These are phyloP conservation scores for Biscogniauxia mediterranea DNA, from an alignment of 2,329 filamentous ascomycete species.

Conservation along the genomic window DNA sequence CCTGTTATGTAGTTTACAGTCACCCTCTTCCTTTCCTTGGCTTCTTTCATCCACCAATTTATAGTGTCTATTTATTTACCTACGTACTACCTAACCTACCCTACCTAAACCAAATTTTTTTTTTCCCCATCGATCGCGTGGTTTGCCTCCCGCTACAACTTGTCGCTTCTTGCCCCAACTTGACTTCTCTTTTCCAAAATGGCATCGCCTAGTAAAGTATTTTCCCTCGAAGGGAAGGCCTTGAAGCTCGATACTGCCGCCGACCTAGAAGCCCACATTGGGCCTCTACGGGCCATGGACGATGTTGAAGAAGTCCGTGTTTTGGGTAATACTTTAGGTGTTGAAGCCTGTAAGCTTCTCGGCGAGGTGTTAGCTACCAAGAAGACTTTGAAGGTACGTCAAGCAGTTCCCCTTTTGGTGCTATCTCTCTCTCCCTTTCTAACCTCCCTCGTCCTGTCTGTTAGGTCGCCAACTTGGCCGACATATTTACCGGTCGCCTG, in stretches of 20 bases:
- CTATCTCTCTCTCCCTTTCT: slow-evolving; percentile 8
- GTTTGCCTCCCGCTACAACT: background rate
- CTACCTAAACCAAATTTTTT: background rate
- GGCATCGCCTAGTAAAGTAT: slow-evolving; percentile 61
- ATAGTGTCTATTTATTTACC: background rate
- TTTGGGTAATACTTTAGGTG: slow-evolving; percentile 87
- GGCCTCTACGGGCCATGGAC: slow-evolving; percentile 66
- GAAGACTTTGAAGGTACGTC: slow-evolving; percentile 69
- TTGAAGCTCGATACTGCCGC: slow-evolving; percentile 88
- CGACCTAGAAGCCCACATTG: slow-evolving; percentile 83
- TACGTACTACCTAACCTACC: too few species aligned
- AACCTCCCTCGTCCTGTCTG: slow-evolving; percentile 1
- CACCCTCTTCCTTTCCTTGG: background rate
- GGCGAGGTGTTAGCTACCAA: slow-evolving; percentile 82
- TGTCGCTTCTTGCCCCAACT: background rate
- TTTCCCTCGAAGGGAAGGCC: slow-evolving; percentile 87
- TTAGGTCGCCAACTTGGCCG: slow-evolving; percentile 82
- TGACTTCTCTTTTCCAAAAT: slow-evolving; percentile 36
- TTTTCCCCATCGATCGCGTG: background rate
- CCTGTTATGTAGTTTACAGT: background rate
- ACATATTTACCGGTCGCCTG: slow-evolving; percentile 95
- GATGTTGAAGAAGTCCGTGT: slow-evolving; percentile 84
- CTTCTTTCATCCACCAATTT: background rate
- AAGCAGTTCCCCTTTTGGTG: background rate
- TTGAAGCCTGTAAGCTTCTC: slow-evolving; percentile 81